These are phyloP conservation scores for Drosera capensis DNA, from an alignment of 148 eudicot species.

Conservation along the genomic window DNA sequence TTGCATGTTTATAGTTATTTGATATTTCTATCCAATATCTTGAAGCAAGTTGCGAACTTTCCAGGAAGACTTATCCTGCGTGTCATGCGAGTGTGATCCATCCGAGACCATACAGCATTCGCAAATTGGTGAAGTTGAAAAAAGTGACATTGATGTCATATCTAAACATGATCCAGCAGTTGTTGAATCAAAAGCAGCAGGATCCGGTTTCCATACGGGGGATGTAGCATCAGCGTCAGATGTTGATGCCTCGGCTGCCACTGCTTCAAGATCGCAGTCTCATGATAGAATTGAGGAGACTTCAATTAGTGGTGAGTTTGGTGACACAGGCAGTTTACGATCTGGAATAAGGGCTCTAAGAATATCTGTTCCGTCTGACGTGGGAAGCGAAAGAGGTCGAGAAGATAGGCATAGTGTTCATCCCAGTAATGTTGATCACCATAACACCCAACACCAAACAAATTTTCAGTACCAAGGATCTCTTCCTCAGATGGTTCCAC, in stretches of 20 bases:
- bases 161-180: conserved; percentile 24
- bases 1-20: neutral
- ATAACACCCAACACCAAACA: conserved; percentile 15
- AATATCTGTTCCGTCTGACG: conserved; percentile 18
- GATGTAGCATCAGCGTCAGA: conserved; percentile 9
- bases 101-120: conserved; percentile 20
- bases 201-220: conserved; percentile 9
- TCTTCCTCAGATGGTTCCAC: conserved; percentile 31
- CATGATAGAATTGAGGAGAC: conserved; percentile 15
- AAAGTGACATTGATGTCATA: conserved; percentile 20
- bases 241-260: conserved; percentile 7
- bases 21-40: neutral
- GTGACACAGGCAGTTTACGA: conserved; percentile 13
- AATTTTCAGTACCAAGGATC: conserved; percentile 23
- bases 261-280: conserved; percentile 15
- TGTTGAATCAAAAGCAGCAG: conserved; percentile 5
- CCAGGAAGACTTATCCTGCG: conserved; percentile 46
- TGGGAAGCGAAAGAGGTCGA: conserved; percentile 19
- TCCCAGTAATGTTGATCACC: conserved; percentile 20
- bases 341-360: conserved; percentile 23
- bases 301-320: conserved; percentile 13
- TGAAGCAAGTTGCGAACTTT: neutral
- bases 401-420: conserved; percentile 13
- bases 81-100: conserved; percentile 26
- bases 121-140: conserved; percentile 23